Percentiles rank a stretch among this genome's conserved stretches.
Evolutionary conservation across 2,329 filamentous ascomycete genomes (phyloP).

Genomic region (Monilinia vaccinii-corymbosi): DNA sequence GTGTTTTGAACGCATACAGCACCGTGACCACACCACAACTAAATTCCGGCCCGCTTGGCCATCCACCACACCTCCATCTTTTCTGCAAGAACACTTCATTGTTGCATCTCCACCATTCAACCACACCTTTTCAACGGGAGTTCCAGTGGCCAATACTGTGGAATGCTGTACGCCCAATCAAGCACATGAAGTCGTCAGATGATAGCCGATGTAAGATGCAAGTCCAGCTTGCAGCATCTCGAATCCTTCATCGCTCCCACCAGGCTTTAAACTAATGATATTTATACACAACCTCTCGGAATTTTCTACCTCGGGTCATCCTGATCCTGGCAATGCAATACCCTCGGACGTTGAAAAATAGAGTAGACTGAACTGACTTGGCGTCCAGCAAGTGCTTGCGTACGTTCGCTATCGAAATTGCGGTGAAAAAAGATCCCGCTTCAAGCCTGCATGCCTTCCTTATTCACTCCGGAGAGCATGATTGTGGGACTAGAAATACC

Average conservation of each 20-base stretch:
- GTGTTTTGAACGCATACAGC: neutral
- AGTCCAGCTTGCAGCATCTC: constrained; percentile 1
- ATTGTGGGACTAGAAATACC: too few relatives aligned
- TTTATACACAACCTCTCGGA: neutral
- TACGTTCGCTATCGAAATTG: neutral
- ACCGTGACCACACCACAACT: neutral
- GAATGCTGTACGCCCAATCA: neutral
- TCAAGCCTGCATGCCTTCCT: too few relatives aligned
- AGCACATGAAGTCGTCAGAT: neutral
- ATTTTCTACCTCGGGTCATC: neutral
- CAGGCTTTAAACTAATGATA: neutral
- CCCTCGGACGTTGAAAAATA: neutral
- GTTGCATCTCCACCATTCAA: neutral
- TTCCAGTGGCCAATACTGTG: neutral
- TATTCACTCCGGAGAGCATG: too few relatives aligned
- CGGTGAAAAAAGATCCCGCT: neutral
- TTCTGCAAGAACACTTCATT: constrained; percentile 8
- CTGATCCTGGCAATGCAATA: neutral
- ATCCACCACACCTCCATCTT: constrained; percentile 3
- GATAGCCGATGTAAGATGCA: neutral
- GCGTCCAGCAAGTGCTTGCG: neutral
- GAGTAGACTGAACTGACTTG: neutral
- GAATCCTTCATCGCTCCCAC: neutral
- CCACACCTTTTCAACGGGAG: neutral
- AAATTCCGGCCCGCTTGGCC: neutral